Evolutionary conservation across 1,139 yeast genomes (phyloP).

Genomic region (Suhomyces wounanorum): DNA sequence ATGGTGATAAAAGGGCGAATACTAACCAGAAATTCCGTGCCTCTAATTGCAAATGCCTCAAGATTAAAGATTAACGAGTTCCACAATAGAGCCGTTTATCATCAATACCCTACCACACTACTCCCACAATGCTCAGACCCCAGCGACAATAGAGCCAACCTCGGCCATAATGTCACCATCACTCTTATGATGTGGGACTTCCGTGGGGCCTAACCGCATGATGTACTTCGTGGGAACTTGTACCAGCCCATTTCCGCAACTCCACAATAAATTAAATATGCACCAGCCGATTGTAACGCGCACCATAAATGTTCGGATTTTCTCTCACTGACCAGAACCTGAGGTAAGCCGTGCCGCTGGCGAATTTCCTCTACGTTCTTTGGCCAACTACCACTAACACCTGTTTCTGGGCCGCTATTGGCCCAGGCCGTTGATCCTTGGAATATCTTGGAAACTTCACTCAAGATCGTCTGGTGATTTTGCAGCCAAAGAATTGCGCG

Average conservation of each 20-base stretch:
- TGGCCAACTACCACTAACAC: too few relatives aligned
- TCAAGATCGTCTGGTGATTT: neutral
- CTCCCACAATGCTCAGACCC: neutral
- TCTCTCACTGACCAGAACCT: neutral
- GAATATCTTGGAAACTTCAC: too few relatives aligned
- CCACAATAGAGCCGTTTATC: neutral
- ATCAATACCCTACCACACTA: neutral
- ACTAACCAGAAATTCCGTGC: neutral
- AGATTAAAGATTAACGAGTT: neutral
- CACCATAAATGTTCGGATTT: neutral
- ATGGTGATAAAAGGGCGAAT: too few relatives aligned
- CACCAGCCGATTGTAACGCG: neutral
- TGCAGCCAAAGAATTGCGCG: conserved; percentile 1
- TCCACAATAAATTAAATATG: neutral
- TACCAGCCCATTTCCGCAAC: neutral
- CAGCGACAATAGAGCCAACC: neutral
- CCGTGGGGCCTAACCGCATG: neutral
- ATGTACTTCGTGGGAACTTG: neutral
- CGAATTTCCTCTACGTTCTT: too few relatives aligned
- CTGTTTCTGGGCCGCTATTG: too few relatives aligned
- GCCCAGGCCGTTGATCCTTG: too few relatives aligned
- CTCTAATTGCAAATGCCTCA: neutral
- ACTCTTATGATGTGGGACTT: neutral
- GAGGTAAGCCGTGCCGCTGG: neutral
- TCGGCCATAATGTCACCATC: neutral